Base-by-base conservation (phyloP, 2,329 filamentous ascomycete genomes). In the Monilinia fructicola region DNA sequence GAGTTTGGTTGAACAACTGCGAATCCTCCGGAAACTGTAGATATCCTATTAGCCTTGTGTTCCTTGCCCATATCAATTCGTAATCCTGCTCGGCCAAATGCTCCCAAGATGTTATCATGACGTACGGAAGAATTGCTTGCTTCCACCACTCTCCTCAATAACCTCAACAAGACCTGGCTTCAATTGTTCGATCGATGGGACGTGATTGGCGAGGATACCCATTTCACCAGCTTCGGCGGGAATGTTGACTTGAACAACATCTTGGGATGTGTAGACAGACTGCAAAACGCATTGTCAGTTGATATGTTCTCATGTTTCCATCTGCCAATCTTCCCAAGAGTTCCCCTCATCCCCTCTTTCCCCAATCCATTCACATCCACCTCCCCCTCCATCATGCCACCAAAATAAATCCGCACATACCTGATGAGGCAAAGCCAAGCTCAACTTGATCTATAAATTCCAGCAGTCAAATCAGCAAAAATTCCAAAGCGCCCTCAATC, bases 201-300 rank as follows among this genome's bases (percentile, higher is more conserved):
- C 95, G 87, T 99, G 95, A 86, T 95, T 96, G 80, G 95, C 95
- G 78, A 99, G 90, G 76, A 99, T 90, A 90, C 95, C 95, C 95
- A 99, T 99, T 77, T 98, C 95, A 80, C 95, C 95, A 71, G 93
- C 96, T 81, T 97, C 95, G 78, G 95, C 95, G 79, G 95, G 90
- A 78, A 99, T 90, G 87, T 99, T 99, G 85, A 99, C 95, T 85
- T 99, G 95, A 78, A 98, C 89, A 78, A 88, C 85, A 78, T 86
- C 85, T 76, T 87, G 82, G 74, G 82, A 88, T 80, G 85, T 86
- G 84, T 86, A 89, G 82, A 89, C 82, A 76, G 89, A 82, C 90
- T 93, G 78, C 77, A 82, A 65, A 68, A 68, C 64, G 84, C 74
- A 72, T 74, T 69, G 71, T 76, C 71, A 69, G 69, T 65, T 66